phyloP scores from a whole-genome alignment of 495 filamentous ascomycete species.

The Gamarada debralockiae region DNA sequence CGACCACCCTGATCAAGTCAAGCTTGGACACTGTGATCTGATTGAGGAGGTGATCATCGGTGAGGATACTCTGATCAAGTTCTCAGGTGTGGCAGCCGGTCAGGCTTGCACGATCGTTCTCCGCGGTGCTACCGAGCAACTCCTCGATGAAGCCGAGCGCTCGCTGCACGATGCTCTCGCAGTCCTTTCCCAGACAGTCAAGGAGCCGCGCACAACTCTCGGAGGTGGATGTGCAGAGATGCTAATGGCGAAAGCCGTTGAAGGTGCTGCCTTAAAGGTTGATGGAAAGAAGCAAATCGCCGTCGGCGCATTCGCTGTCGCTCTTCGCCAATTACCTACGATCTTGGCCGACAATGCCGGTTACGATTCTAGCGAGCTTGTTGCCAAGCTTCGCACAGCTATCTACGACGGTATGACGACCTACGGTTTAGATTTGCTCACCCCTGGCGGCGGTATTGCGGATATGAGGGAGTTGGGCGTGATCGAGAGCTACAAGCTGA shows the following conservation, averaged over 20 bases:
- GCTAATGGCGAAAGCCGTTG: conserved; percentile 97
- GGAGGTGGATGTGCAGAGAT: conserved; percentile 97
- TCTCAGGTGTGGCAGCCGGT: conserved; percentile 92
- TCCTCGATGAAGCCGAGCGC: conserved; percentile 94
- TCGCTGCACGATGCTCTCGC: conserved; percentile 95
- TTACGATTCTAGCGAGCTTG: conserved; percentile 89
- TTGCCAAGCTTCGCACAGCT: conserved; percentile 85
- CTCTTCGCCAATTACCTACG: conserved; percentile 88
- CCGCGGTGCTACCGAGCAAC: conserved; percentile 91
- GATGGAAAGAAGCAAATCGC: conserved; percentile 96
- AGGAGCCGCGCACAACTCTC: conserved; percentile 88
- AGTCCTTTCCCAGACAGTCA: conserved; percentile 94
- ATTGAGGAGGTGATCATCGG: conserved; percentile 98
- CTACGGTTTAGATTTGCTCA: conserved; percentile 84
- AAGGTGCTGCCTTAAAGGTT: conserved; percentile 88
- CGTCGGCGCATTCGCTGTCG: conserved; percentile 83
- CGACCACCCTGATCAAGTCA: conserved; percentile 94
- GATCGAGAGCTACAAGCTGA: conserved; percentile 97
- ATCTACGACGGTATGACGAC: conserved; percentile 92
- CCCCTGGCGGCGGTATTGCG: conserved; percentile 86
- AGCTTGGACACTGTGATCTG: conserved; percentile 89
- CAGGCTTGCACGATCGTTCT: conserved; percentile 96
- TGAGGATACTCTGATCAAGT: conserved; percentile 94
- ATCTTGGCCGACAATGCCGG: conserved; percentile 98
- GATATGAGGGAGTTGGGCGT: conserved; percentile 97